Conservation (phyloP, 2,329 filamentous ascomycete species). For the Sporothrix mexicana region DNA sequence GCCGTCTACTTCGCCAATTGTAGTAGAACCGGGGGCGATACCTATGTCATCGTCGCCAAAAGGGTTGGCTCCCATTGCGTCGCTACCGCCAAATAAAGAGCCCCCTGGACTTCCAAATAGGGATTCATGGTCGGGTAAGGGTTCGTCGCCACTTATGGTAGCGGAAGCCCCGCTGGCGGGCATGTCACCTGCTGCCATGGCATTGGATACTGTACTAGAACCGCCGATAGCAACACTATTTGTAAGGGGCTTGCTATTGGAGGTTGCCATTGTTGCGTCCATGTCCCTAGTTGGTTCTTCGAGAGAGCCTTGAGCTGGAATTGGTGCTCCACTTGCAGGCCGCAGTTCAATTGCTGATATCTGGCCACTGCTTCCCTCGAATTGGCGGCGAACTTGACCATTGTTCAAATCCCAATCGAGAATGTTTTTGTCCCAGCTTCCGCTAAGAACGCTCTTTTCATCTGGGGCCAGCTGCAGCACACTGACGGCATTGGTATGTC, state of each 20-base stretch:
- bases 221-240: constrained; percentile 57
- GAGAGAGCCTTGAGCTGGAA: constrained; percentile 70
- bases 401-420: constrained; percentile 95
- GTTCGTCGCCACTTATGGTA: constrained; percentile 46
- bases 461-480: constrained; percentile 82
- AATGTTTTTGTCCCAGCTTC: constrained; percentile 95
- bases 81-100: constrained; percentile 86
- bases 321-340: constrained; percentile 73
- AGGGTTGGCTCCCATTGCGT: constrained; percentile 60
- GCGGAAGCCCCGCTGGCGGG: constrained; percentile 45
- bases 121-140: constrained; percentile 71
- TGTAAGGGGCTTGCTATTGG: constrained; percentile 66
- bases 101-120: constrained; percentile 82
- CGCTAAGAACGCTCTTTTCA: constrained; percentile 85
- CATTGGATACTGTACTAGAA: constrained; percentile 44
- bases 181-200: constrained; percentile 41
- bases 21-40: constrained; percentile 50
- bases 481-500: constrained; percentile 90
- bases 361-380: constrained; percentile 78
- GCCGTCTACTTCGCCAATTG: constrained; percentile 38
- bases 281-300: constrained; percentile 64
- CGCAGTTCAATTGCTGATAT: constrained; percentile 87
- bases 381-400: constrained; percentile 75
- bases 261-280: constrained; percentile 77
- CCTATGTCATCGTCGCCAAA: constrained; percentile 76